Evolutionary conservation across 208 protist genomes (phyloP), one percentile per base, ranked within the genome.

Genomic region (Trypanosoma theileri): DNA sequence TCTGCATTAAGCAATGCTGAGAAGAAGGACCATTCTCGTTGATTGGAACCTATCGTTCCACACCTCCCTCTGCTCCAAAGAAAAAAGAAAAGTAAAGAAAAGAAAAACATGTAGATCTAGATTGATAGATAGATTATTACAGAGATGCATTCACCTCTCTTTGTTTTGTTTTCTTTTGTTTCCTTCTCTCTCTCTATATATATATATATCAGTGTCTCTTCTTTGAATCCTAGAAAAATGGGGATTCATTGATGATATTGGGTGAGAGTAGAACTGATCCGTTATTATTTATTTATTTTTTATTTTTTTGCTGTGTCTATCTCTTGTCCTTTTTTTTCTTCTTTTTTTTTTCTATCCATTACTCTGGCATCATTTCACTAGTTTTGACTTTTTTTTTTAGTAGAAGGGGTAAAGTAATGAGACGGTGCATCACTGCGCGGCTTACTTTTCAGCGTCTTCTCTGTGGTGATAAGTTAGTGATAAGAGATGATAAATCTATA

Each of bases 381-480:
- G 4, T 35, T 35, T 35, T 35, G 28, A 35, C 1, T 6, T 35
- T 35, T 35, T 8, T 35, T 22, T 7, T 53, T 54, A 59, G 55
- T 24, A 44, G 14, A 11, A 17, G 48, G 9, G 44, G 52, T 44
- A 21, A 66, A 64, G 51, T 9, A 76, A 76, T 70, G 71, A 51
- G 50, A 24, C 70, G 58, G 16, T 77, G 78, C 14, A 35, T 59
- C 22, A 62, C 40, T 4, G 21, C 71, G 11, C 71, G 85, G 4
- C 73, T 93, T 26, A 84, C 71, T 26, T 93, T 93, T 59, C 78
- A 90, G 52, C 52, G 69, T 12, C 73, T 93, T n/a, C 58, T 88
- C 10, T 89, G 80, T 57, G 83, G 84, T 19, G 21, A 69, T 45
- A 60, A 53, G 50, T 26, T 72, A 14, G 12, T 52, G 22, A 53